These are phyloP conservation scores for Trichosporon coremiiforme DNA, from an alignment of 1,284 basidiomycete genomes.

Conservation along the genomic window DNA sequence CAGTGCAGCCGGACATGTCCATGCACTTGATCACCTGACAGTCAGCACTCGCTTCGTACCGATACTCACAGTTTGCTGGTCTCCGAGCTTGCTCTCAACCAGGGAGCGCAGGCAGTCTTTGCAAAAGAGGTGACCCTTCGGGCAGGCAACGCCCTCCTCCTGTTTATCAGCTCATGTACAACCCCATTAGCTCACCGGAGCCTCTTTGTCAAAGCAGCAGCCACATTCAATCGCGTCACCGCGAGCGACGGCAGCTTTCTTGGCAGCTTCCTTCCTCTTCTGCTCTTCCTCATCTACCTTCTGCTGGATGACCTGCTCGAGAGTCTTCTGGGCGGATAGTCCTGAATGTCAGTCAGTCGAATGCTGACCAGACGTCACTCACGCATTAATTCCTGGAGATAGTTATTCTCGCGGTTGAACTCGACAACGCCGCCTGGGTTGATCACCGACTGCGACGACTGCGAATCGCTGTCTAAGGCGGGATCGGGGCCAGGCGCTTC, in stretches of 20 bases:
- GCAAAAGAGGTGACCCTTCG: conserved; percentile 77
- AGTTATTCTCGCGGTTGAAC: conserved; percentile 16
- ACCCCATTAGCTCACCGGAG: conserved; percentile 66
- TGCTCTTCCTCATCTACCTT: conserved; percentile 44
- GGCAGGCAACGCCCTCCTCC: conserved; percentile 80
- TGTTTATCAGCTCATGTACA: conserved; percentile 53
- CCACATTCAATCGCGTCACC: conserved; percentile 72
- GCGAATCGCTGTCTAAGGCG: neutral
- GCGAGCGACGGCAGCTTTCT: conserved; percentile 55
- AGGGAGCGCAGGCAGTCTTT: conserved; percentile 61
- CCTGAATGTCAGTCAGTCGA: conserved; percentile 24
- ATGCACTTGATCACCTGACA: conserved; percentile 71
- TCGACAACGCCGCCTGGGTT: neutral
- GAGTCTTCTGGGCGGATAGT: conserved; percentile 26
- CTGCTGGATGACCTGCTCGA: conserved; percentile 39
- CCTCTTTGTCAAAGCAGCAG: conserved; percentile 73
- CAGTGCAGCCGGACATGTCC: conserved; percentile 72
- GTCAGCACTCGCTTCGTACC: neutral
- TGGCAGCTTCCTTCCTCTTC: conserved; percentile 35
- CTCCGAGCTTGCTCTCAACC: conserved; percentile 56
- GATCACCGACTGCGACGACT: neutral
- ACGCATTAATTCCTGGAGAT: conserved; percentile 27
- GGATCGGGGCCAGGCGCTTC: neutral
- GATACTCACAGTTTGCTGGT: conserved; percentile 49
- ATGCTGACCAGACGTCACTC: neutral